Conservation (phyloP, 352 stramenopile species). For the Plasmopara viticola region DNA sequence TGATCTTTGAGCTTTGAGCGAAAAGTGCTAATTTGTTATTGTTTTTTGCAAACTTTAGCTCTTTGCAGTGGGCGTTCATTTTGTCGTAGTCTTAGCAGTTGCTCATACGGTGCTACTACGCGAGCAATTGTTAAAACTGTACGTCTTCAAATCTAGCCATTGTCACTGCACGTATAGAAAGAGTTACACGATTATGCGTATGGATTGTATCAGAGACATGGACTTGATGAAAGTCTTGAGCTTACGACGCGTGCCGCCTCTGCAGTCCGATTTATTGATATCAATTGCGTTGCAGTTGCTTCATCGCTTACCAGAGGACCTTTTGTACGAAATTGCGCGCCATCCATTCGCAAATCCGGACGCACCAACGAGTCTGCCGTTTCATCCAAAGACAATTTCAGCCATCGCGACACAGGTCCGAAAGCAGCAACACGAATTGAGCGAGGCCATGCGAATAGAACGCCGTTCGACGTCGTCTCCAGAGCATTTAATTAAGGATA, state of each 20-base stretch:
- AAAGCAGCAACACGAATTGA: slow-evolving; percentile 22
- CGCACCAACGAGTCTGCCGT: slow-evolving; percentile 42
- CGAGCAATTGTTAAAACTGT: slow-evolving; percentile 76
- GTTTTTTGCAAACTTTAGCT: slow-evolving; percentile 30
- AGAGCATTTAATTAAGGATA: slow-evolving; percentile 10
- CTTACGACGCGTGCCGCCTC: slow-evolving; percentile 65
- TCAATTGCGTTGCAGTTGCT: slow-evolving; percentile 81
- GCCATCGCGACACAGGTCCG: slow-evolving; percentile 41
- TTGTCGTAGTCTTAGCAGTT: slow-evolving; percentile 86
- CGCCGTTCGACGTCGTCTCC: slow-evolving; percentile 7
- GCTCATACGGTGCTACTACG: slow-evolving; percentile 85
- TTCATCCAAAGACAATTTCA: slow-evolving; percentile 43
- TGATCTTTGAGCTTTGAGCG: too few relatives aligned
- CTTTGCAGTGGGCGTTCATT: slow-evolving; percentile 88
- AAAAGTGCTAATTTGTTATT: too few relatives aligned
- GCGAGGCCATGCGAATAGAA: not conserved
- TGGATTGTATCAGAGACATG: slow-evolving; percentile 49
- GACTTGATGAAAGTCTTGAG: slow-evolving; percentile 88
- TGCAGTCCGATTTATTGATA: slow-evolving; percentile 81
- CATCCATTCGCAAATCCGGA: slow-evolving; percentile 78
- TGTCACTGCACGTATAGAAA: too few relatives aligned
- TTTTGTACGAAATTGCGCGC: slow-evolving; percentile 81
- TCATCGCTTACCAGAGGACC: slow-evolving; percentile 77
- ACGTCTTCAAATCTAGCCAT: slow-evolving; percentile 6
- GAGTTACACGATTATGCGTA: not conserved